phyloP scores from a whole-genome alignment of 495 filamentous ascomycete species.

The Bathelium albidoporum region DNA sequence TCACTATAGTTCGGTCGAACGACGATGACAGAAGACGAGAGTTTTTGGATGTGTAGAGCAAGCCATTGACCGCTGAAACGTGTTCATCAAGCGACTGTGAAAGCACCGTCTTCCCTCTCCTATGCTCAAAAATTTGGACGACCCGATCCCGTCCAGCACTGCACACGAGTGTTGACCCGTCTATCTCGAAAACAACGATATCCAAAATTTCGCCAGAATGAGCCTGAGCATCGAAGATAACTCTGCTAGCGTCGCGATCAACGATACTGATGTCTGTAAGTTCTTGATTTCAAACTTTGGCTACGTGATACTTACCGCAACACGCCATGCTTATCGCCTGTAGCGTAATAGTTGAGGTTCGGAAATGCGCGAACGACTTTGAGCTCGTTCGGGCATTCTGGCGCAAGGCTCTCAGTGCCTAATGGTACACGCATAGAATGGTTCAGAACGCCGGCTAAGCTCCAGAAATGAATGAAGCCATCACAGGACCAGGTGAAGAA shows the following conservation, averaged over 20 bases:
- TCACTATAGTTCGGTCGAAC: constrained; percentile 71
- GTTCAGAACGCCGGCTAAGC: constrained; percentile 55
- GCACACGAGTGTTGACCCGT: constrained; percentile 51
- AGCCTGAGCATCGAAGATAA: constrained; percentile 60
- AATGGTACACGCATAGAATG: constrained; percentile 55
- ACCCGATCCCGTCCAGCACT: constrained; percentile 81
- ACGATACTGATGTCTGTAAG: constrained; percentile 32
- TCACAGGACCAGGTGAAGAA: constrained; percentile 82
- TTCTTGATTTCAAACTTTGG: neutral
- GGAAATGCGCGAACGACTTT: constrained; percentile 53
- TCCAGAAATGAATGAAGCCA: constrained; percentile 75
- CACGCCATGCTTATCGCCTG: constrained; percentile 78
- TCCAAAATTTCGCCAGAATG: constrained; percentile 80
- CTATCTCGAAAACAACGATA: constrained; percentile 54
- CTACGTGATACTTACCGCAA: constrained; percentile 44
- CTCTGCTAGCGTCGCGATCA: constrained; percentile 34
- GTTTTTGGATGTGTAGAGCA: constrained; percentile 54
- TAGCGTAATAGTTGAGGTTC: constrained; percentile 54
- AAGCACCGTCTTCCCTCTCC: constrained; percentile 43
- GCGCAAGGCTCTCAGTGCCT: constrained; percentile 47
- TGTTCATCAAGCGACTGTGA: constrained; percentile 73
- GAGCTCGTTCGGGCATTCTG: constrained; percentile 61
- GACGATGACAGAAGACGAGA: constrained; percentile 75
- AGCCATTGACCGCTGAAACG: constrained; percentile 54
- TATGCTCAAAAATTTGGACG: constrained; percentile 70